Base-by-base conservation (phyloP, 768 basidiomycete genomes). In the Russula ochroleuca region DNA sequence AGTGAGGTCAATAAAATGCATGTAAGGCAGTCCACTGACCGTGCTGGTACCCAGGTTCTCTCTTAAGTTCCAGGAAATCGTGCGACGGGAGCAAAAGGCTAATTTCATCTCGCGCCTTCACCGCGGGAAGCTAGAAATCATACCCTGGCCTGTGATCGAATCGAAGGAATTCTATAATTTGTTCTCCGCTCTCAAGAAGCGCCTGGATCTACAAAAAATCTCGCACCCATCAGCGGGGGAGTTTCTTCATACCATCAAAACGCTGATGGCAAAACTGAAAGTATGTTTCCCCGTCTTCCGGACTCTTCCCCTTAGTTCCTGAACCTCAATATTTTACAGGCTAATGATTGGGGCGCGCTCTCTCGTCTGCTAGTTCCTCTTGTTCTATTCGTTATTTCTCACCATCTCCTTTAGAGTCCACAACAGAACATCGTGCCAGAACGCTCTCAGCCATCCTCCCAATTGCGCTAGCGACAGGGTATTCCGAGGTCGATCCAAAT, bases 71-170 rank as follows among this genome's bases (percentile, higher is more conserved):
- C 74, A 83, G 72, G 77, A 79, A 72, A 85, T 86, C n/a, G 83
- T 87, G 17, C 78, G 82, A 59, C 77, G 82, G 5, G 84, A 87
- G 62, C 83, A 85, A 70, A 81, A 77, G 35, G 74, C 80, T 0
- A 87, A 87, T 63, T 86, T 87, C 68, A 85, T 87, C 61, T 79
- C 83, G 17, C 80, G 78, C 1, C 76, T 86, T 6, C 86, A 86
- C 62, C 75, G 77, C 0, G 85, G 85, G 1, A 77, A 77, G 57
- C 67, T 86, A 7, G 76, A 75, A 41, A 86, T 87, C 17, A 77
- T 86, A 14, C 85, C 85, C 5, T 87, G 86, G 86, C 85, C 84
- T 0, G 83, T 87, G 50, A 85, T 87, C 35, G 82, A 84, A 67
- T 85, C 85, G 0, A 77, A 72, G 50, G 79, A 83, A 25, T 87